Evolutionary conservation across 306 rosid genomes (phyloP).

Genomic region (Astragalus membranaceus): DNA sequence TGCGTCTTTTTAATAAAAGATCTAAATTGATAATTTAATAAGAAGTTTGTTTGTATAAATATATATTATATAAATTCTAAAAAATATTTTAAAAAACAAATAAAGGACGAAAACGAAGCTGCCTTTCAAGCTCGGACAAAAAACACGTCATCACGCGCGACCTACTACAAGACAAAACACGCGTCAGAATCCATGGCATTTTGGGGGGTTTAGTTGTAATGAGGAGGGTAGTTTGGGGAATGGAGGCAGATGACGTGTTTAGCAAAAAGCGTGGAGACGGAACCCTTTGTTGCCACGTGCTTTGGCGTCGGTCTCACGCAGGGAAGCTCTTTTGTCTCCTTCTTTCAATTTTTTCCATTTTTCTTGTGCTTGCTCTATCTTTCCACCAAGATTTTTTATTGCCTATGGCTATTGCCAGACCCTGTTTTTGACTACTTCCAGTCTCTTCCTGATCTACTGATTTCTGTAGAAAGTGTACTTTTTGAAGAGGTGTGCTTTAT

Average conservation of each 20-base stretch:
- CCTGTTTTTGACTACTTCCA: constrained; percentile 25
- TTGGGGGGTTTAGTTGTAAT: background rate
- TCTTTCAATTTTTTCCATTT: background rate
- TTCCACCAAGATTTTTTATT: constrained; percentile 9
- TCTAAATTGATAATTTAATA: too few relatives aligned
- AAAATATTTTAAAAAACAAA: background rate
- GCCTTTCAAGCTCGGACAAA: constrained; percentile 36
- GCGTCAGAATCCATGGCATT: constrained; percentile 34
- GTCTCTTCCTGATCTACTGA: background rate
- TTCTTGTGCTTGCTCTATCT: background rate
- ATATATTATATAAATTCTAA: too few relatives aligned
- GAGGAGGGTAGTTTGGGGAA: constrained; percentile 21
- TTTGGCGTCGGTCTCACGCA: constrained; percentile 79
- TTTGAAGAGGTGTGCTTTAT: too few relatives aligned
- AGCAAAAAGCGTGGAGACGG: constrained; percentile 34
- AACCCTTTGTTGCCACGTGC: constrained; percentile 79
- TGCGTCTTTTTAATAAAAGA: too few relatives aligned
- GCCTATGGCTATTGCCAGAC: constrained; percentile 10
- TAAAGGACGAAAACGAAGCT: constrained; percentile 3
- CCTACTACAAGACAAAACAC: constrained; percentile 50
- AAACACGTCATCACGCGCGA: constrained; percentile 61
- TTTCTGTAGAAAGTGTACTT: background rate
- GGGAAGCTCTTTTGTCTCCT: constrained; percentile 34
- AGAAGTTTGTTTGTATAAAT: too few relatives aligned
- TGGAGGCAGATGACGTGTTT: background rate